phyloP scores from a whole-genome alignment of 2,329 filamentous ascomycete genomes.

The Camillea tinctor region DNA sequence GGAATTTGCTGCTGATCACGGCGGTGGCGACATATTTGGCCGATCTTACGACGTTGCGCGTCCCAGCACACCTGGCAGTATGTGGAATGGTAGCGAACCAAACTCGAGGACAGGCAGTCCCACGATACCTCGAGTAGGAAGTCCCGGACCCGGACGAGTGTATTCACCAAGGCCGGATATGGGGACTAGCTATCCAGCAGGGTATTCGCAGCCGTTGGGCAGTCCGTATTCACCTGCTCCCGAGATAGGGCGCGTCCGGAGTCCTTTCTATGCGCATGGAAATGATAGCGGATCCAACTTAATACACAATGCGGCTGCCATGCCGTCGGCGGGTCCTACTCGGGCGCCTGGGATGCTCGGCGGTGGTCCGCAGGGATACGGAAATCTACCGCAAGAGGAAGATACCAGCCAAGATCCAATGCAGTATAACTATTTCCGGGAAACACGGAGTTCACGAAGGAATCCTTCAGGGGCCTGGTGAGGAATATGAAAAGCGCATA shows the following conservation, averaged over 20 bases:
- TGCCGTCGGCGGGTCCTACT: slow-evolving; percentile 42
- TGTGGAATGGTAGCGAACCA: slow-evolving; percentile 42
- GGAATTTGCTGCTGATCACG: slow-evolving; percentile 84
- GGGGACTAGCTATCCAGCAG: slow-evolving; percentile 26
- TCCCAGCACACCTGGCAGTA: slow-evolving; percentile 59
- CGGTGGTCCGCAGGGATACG: slow-evolving; percentile 59
- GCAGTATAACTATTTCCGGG: slow-evolving; percentile 58
- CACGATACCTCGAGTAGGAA: slow-evolving; percentile 28
- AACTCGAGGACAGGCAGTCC: slow-evolving; percentile 53
- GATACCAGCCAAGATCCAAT: slow-evolving; percentile 41
- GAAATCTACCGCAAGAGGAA: slow-evolving; percentile 56
- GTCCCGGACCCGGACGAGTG: slow-evolving; percentile 25
- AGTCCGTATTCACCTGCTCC: slow-evolving; percentile 26
- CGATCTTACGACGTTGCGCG: slow-evolving; percentile 57
- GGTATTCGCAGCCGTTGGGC: slow-evolving; percentile 25
- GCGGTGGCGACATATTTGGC: slow-evolving; percentile 71
- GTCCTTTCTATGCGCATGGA: slow-evolving; percentile 48
- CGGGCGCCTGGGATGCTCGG: slow-evolving; percentile 47
- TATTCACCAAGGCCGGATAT: slow-evolving; percentile 23
- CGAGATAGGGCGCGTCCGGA: slow-evolving; percentile 37
- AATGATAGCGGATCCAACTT: slow-evolving; percentile 56
- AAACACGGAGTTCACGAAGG: slow-evolving; percentile 19
- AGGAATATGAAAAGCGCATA: not conserved
- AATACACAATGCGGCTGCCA: slow-evolving; percentile 51
- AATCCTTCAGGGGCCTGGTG: slow-evolving; percentile 14